Conservation (phyloP, 805 yeast species). For the Lachancea nothofagi region DNA sequence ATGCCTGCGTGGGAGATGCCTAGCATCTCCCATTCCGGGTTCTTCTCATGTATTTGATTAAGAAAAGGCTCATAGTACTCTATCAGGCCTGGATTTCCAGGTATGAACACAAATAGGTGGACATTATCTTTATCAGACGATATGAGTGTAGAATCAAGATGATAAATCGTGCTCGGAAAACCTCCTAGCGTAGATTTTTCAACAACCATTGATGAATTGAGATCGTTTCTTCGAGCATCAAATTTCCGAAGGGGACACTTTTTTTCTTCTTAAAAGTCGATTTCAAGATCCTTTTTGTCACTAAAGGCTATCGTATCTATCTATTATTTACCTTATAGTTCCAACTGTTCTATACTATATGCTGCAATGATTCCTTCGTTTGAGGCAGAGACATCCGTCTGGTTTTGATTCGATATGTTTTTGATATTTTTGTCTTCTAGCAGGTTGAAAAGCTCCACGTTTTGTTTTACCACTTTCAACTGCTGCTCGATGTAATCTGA, state of each 20-base stretch:
- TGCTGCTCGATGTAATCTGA: conserved; percentile 24
- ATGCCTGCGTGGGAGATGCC: conserved; percentile 67
- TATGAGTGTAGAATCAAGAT: conserved; percentile 6
- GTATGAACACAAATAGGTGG: conserved; percentile 52
- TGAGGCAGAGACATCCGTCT: conserved; percentile 8
- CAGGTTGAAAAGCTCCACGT: conserved; percentile 27
- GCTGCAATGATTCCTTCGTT: conserved; percentile 18
- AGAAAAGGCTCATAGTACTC: conserved; percentile 59
- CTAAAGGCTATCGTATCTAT: background rate
- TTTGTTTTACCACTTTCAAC: conserved; percentile 26
- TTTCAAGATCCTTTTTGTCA: no score
- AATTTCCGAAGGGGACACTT: no score
- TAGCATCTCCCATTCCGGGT: conserved; percentile 46
- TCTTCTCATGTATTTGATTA: conserved; percentile 35
- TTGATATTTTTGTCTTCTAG: conserved; percentile 18
- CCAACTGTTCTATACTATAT: conserved; percentile 31
- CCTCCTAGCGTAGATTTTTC: conserved; percentile 1
- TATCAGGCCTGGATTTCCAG: conserved; percentile 75
- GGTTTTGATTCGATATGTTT: conserved; percentile 7
- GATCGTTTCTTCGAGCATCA: background rate
- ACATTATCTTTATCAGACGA: background rate
- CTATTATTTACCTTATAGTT: conserved; percentile 8
- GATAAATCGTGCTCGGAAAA: conserved; percentile 21
- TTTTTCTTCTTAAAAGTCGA: no score
- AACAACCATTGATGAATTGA: background rate